phyloP scores from a whole-genome alignment of 495 filamentous ascomycete species.

The Lepraria neglecta region DNA sequence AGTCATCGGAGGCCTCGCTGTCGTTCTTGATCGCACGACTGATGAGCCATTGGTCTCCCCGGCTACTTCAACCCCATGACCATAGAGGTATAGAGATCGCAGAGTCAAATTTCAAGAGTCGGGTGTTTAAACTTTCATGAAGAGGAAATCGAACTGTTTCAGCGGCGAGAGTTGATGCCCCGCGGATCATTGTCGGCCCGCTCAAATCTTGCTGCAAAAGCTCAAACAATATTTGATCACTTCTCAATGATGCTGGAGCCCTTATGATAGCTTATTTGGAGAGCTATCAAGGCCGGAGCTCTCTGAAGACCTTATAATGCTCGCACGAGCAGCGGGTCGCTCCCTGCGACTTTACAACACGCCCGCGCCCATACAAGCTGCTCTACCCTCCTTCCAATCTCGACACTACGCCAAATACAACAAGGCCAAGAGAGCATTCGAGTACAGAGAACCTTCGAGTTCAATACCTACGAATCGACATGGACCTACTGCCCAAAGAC shows the following conservation, averaged over 20 bases:
- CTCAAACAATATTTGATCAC: no score
- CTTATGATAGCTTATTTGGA: no score
- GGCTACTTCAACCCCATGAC: constrained; percentile 60
- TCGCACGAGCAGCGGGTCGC: constrained; percentile 22
- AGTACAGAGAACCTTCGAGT: constrained; percentile 39
- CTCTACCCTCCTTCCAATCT: constrained; percentile 30
- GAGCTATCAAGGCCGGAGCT: background rate
- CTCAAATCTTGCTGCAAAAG: no score
- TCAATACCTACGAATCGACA: constrained; percentile 14
- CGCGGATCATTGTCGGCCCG: no score
- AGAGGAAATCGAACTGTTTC: constrained; percentile 24
- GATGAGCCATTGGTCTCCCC: constrained; percentile 54
- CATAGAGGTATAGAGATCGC: constrained; percentile 37
- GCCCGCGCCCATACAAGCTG: constrained; percentile 20
- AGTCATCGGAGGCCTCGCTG: constrained; percentile 45
- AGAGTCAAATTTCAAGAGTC: constrained; percentile 59
- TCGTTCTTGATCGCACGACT: constrained; percentile 58
- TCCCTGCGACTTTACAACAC: constrained; percentile 19
- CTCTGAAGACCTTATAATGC: constrained; percentile 20
- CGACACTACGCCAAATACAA: constrained; percentile 45
- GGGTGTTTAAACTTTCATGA: constrained; percentile 52
- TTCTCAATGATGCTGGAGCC: no score
- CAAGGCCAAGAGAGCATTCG: constrained; percentile 39
- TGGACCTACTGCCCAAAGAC: constrained; percentile 10
- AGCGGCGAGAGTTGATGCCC: background rate